Evolutionary conservation across 2,329 filamentous ascomycete species (phyloP).

Genomic region (Endothia cerciana): DNA sequence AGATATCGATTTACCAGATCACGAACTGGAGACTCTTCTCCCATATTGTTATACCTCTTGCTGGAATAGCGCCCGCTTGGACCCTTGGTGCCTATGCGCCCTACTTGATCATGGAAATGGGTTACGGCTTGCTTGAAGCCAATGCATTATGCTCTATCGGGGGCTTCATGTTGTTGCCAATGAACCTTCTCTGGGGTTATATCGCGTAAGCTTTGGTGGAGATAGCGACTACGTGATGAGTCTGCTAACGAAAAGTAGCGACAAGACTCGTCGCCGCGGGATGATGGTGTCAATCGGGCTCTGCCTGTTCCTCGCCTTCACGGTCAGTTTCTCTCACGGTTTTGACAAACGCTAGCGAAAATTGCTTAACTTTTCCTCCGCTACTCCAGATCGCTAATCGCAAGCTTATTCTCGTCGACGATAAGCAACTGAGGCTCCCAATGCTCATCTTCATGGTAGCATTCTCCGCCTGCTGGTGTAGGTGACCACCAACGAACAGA

Average conservation of each 20-base stretch:
- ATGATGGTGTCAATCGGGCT: slow-evolving; percentile 19
- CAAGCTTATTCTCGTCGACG: slow-evolving; percentile 6
- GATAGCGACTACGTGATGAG: too few species aligned
- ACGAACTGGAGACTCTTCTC: slow-evolving; percentile 56
- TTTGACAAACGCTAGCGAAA: too few species aligned
- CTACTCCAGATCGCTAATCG: slow-evolving; percentile 17
- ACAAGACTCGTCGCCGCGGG: slow-evolving; percentile 14
- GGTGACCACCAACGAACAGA: background rate
- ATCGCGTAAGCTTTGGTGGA: slow-evolving; percentile 4
- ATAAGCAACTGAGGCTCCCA: slow-evolving; percentile 11
- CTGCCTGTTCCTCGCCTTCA: slow-evolving; percentile 9
- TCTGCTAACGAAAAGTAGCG: slow-evolving; percentile 3
- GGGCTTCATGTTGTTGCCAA: slow-evolving; percentile 22
- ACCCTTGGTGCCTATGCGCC: slow-evolving; percentile 58
- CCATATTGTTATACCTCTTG: slow-evolving; percentile 54
- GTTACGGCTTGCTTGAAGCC: slow-evolving; percentile 50
- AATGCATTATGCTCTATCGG: slow-evolving; percentile 45
- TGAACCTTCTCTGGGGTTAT: slow-evolving; percentile 17
- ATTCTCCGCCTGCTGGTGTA: slow-evolving; percentile 23
- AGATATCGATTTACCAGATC: slow-evolving; percentile 39
- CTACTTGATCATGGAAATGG: slow-evolving; percentile 56
- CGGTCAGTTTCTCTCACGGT: background rate
- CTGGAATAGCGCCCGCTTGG: slow-evolving; percentile 52
- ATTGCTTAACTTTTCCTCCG: background rate
- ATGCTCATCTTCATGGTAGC: slow-evolving; percentile 15